Base-by-base conservation (phyloP, 2,329 filamentous ascomycete genomes). In the Stromatinia cepivora region DNA sequence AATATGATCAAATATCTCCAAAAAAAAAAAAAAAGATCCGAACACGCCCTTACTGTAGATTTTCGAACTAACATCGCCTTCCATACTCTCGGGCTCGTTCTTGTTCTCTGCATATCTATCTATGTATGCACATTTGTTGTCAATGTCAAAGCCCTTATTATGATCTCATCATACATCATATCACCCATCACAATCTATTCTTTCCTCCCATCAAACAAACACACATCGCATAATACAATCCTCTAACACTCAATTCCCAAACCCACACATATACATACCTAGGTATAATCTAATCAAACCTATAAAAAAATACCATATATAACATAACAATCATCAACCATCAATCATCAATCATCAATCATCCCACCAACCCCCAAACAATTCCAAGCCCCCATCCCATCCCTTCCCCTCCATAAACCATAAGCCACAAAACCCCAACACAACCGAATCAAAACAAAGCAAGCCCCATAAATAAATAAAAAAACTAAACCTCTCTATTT, bases 381-480 rank as follows among this genome's bases (percentile, higher is more conserved):
- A 39, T 39, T 39, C 36, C 9, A 9, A 39, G 36, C 36, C 36
- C n/a, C n/a, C n/a, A n/a, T n/a, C n/a, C 36, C 36, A 39, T 39
- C 36, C 34, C 36, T 39, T 39, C 36, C 36, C 36, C 36, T 39
- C 36, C 36, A 39, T n/a, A n/a, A n/a, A n/a, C n/a, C 52, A 53
- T 34, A 39, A 39, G 36, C 9, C 36, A 36, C 34, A 34, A 17
- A 17, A 54, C 17, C 20, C 52, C 28, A 56, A 34, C 10, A 28
- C 28, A 54, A 22, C 28, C 17, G 17, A n/a, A n/a, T n/a, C n/a
- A n/a, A n/a, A n/a, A n/a, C n/a, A n/a, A n/a, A n/a, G n/a, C n/a
- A n/a, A n/a, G 52, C 52, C 53, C 53, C 53, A 56, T 36, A 56
- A 56, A 36, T 56, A 46, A 46, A 46, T 20, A 46, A 39, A 39